Base-by-base conservation (phyloP, 2,329 filamentous ascomycete species). In the Chaetomium sp. region DNA sequence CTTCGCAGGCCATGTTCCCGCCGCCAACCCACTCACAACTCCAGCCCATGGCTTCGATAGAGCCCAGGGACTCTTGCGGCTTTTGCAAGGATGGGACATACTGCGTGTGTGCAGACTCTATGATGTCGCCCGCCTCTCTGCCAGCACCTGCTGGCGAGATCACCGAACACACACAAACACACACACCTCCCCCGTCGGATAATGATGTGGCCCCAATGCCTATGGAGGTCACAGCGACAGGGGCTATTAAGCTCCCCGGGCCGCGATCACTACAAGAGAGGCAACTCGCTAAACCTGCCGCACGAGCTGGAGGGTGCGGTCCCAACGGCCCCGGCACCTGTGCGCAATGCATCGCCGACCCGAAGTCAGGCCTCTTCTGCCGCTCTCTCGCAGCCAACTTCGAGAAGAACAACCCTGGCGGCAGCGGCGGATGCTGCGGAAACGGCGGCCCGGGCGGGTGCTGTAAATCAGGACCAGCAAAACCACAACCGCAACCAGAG, bases 1-100 rank as follows among this genome's bases (percentile, higher is more conserved):
- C 63, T 31, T 35, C 69, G 55, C 69, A 68, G 47, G 72, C 69
- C 68, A 77, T 68, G 54, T 73, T 75, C 23, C 73, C 76, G n/a
- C 79, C 77, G 57, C 68, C 77, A 50, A 57, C 54, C 69, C 64
- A 73, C 9, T 19, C 60, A 4, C 65, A 66, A 1, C 35, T 70
- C 64, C 74, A 75, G 10, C 74, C 79, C 21, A 73, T 78, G 23
- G 54, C 64, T 4, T 68, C 72, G 16, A 76, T 83, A 50, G 78
- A 80, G 12, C 80, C 84, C 5, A 83, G 86, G 67, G 91, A 94
- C 71, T 84, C 86, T 23, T 95, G 91, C 74, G 91, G 91, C 7
- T 95, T 95, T 78, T 95, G 91, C 77, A 86, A 89, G 67, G 90
- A 93, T 65, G 90, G 90, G 4, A 93, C 89, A 0, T 91, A 91